A percentile compares a stretch with the other conserved stretches of the same genome.
These are phyloP conservation scores for Phytopythium montanum DNA, from an alignment of 352 stramenopile genomes.

Conservation along the genomic window DNA sequence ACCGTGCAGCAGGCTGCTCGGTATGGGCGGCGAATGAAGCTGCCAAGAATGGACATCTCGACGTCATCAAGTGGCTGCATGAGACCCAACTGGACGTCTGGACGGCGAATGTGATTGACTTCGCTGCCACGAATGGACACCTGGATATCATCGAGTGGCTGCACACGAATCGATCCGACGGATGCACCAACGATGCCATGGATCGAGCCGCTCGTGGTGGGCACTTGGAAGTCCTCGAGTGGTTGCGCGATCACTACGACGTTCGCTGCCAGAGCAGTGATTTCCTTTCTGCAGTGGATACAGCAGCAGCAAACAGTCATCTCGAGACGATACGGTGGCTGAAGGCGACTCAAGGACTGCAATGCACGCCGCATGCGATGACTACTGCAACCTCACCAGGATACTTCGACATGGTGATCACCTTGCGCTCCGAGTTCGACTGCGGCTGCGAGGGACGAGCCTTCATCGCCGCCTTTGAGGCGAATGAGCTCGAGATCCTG, in stretches of 20 bases:
- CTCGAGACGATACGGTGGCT: neutral
- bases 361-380: neutral
- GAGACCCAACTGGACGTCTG: neutral
- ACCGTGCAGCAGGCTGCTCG: slow-evolving; percentile 4
- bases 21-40: slow-evolving; percentile 1
- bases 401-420: slow-evolving; percentile 4
- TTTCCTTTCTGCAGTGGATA: neutral
- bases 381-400: neutral
- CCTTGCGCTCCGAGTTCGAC: neutral
- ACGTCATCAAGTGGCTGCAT: slow-evolving; percentile 1
- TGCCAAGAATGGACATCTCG: slow-evolving; percentile 12
- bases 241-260: neutral
- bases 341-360: neutral
- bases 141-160: slow-evolving; percentile 2
- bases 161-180: neutral
- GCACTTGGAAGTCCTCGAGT: neutral
- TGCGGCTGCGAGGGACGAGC: neutral
- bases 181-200: slow-evolving; percentile 1
- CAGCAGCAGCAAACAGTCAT: neutral
- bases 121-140: neutral
- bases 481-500: neutral
- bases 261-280: neutral
- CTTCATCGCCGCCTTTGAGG: neutral
- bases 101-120: slow-evolving; percentile 1
- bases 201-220: neutral